Base-by-base conservation (phyloP, 371 early-diverging fungal species). In the Mucor velutinosus region DNA sequence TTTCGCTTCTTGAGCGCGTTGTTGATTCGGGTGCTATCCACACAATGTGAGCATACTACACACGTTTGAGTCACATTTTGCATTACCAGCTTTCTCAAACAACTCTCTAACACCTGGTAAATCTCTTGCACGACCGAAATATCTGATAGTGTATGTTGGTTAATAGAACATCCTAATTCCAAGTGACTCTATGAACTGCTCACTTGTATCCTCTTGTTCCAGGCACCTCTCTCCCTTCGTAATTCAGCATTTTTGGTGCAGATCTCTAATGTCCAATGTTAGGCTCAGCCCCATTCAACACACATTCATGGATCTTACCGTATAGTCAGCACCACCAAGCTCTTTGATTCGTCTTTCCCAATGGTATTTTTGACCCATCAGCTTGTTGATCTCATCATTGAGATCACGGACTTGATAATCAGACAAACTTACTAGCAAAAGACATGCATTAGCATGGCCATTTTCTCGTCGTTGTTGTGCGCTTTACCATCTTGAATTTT, bases 51-150 rank as follows among this genome's bases (percentile, higher is more conserved):
- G 23, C 5, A 14, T 23, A 29, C 4, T 12, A 41, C n/a, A 14
- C 1, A 37, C 14, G n/a, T 37, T 29, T 4, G 12, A 25, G 23
- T 0, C 23, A 25, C n/a, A 23, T 51, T 51, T 25, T 51, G 51
- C 25, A 51, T 35, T 75, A 79, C 87, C 81, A 66, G 83, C 85
- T 73, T 89, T 80, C 60, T 92, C 95, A 71, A 98, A 92, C 35
- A 97, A 79, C 70, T 98, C 97, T 71, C 92, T 88, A 45, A 98
- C 97, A 19, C 96, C 98, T 0, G 97, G 97, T 61, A 98, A 84
- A 63, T 97, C 96, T 72, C 90, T 93, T 58, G 99, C 98, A 55
- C 97, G 92, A n/a, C 99, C 98, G 89, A 97, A 98, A 74, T 97
- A 95, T 76, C 91, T 89, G 66, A 1, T 62, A 11, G 32, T 43